Conservation (phyloP, 805 yeast genomes). For the Lipomyces japonicus region DNA sequence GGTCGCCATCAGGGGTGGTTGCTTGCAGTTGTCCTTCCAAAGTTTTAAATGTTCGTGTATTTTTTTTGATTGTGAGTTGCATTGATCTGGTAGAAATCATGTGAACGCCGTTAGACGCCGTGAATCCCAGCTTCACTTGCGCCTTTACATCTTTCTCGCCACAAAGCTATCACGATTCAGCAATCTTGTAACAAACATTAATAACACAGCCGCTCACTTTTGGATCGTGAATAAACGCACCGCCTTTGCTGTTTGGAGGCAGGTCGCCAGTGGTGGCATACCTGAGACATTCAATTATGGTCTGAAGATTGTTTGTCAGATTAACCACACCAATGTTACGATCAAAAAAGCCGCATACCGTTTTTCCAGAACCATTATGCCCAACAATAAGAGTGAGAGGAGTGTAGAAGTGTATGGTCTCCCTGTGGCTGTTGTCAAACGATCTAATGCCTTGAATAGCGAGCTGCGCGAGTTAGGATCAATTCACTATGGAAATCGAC, state of each 20-base stretch:
- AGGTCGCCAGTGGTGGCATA: slow-evolving; percentile 93
- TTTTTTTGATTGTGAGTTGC: slow-evolving; percentile 63
- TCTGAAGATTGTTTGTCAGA: slow-evolving; percentile 38
- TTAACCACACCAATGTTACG: background rate
- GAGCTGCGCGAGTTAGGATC: slow-evolving; percentile 41
- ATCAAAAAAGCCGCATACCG: slow-evolving; percentile 43
- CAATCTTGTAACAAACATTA: background rate
- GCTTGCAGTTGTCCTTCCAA: slow-evolving; percentile 76
- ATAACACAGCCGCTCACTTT: slow-evolving; percentile 37
- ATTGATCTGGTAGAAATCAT: slow-evolving; percentile 87
- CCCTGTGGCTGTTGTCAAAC: slow-evolving; percentile 78
- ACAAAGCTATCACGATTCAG: slow-evolving; percentile 3
- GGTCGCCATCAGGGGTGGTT: slow-evolving; percentile 56
- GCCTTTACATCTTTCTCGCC: slow-evolving; percentile 78
- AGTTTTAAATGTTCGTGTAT: slow-evolving; percentile 75
- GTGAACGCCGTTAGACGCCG: slow-evolving; percentile 62
- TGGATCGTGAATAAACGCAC: slow-evolving; percentile 95
- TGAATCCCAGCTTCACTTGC: slow-evolving; percentile 84
- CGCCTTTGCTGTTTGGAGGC: slow-evolving; percentile 94
- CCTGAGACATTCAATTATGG: slow-evolving; percentile 88
- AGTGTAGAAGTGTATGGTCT: slow-evolving; percentile 80
- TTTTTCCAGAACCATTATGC: slow-evolving; percentile 93
- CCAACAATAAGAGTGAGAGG: slow-evolving; percentile 95
- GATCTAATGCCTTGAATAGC: slow-evolving; percentile 87
- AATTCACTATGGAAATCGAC: background rate